phyloP scores from a whole-genome alignment of 2,329 filamentous ascomycete species.

The Didymella glomerata region DNA sequence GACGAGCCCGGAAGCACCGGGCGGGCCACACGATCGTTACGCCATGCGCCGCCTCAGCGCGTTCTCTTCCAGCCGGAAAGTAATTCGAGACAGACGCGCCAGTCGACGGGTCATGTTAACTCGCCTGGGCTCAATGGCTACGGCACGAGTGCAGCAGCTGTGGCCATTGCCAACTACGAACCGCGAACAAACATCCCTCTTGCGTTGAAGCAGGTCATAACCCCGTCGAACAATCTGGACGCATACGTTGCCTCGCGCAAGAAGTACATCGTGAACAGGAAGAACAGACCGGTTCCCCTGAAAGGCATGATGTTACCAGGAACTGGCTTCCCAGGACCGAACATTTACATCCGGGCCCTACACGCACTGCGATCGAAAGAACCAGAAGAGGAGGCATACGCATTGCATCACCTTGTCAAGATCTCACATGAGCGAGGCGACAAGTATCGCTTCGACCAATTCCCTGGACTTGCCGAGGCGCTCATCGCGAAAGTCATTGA shows the following conservation, averaged over 20 bases:
- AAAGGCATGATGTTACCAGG: conserved; percentile 68
- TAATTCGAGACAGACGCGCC: conserved; percentile 70
- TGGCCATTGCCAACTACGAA: conserved; percentile 73
- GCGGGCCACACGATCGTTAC: conserved; percentile 60
- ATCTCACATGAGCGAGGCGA: conserved; percentile 95
- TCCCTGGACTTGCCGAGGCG: conserved; percentile 85
- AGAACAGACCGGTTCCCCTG: conserved; percentile 50
- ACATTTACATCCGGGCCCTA: conserved; percentile 90
- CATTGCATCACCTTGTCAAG: conserved; percentile 90
- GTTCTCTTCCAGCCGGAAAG: conserved; percentile 87
- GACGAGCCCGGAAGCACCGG: conserved; percentile 60
- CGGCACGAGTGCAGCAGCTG: conserved; percentile 55
- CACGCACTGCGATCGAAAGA: conserved; percentile 83
- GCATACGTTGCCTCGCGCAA: conserved; percentile 69
- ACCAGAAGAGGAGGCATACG: conserved; percentile 86
- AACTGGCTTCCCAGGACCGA: conserved; percentile 76
- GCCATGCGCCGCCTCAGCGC: conserved; percentile 84
- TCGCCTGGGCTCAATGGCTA: conserved; percentile 57
- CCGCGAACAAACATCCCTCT: conserved; percentile 69
- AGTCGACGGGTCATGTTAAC: conserved; percentile 52
- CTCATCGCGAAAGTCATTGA: conserved; percentile 85
- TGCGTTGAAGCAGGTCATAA: conserved; percentile 75
- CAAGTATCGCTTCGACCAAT: conserved; percentile 94
- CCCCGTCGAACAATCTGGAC: conserved; percentile 75
- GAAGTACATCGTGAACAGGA: conserved; percentile 58